Base-by-base conservation (phyloP, 768 basidiomycete genomes). In the Mycena venus region DNA sequence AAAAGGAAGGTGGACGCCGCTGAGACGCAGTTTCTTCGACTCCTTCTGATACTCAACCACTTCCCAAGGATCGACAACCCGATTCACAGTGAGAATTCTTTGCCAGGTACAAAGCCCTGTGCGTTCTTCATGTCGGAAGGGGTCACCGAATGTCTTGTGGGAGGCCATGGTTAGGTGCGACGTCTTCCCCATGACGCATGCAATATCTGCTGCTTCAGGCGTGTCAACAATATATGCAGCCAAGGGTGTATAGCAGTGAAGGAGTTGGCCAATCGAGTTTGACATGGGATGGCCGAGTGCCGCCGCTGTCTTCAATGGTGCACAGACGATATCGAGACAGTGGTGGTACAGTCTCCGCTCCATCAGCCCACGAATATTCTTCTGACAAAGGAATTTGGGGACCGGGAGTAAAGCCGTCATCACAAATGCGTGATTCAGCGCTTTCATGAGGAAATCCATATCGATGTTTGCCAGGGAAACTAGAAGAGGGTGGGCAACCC, bases 1-100 rank as follows among this genome's bases (percentile, higher is more conserved):
- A 70, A 88, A 86, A 7, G 82, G 85, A 1, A 67, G 47, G 27
- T 72, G 56, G 29, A 72, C 71, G 3, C 53, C 53, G 29, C 53
- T 55, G n/a, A 55, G 29, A 15, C 53, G 53, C 6, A 17, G 29
- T 29, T 55, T 32, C 29, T 55, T 55, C 27, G 53, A 55, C 53
- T 55, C 29, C 29, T 29, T 21, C 19, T 55, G 53, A 12, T 55
- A 55, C 53, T 32, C 10, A 29, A 55, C 31, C 2, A 55, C 32
- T 2, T 55, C 29, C 29, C 53, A 31, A 3, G 53, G 53, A 21
- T 55, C 29, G 10, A 53, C 51, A 4, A 12, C 2, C 3, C 25
- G 6, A 21, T 27, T 53, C 8, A 56, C 53, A 3, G 15, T 4
- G 1, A 4, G 15, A 12, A 56, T 56, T 19, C 32, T 14, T 1